Conservation (phyloP, 805 yeast genomes). For the Candida tammaniensis region DNA sequence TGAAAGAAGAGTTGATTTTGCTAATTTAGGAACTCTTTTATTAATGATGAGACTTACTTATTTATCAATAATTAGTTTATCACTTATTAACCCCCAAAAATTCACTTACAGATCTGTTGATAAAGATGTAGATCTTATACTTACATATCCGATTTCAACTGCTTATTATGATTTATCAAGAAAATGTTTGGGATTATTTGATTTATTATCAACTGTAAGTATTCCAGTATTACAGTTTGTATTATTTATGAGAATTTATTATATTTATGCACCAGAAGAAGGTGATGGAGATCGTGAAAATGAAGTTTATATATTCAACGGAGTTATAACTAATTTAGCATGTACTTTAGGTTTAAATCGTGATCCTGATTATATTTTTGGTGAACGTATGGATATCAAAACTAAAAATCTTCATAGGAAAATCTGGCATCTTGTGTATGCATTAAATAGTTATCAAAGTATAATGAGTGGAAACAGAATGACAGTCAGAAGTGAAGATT, state of each 20-base stretch:
- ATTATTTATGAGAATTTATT: conserved; percentile 50
- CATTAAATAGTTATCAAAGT: conserved; percentile 22
- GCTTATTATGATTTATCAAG: conserved; percentile 30
- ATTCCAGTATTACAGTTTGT: conserved; percentile 53
- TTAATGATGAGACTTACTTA: conserved; percentile 32
- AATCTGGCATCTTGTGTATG: conserved; percentile 29
- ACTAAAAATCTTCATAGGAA: conserved; percentile 27
- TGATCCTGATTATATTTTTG: conserved; percentile 54
- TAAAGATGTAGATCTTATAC: conserved; percentile 8
- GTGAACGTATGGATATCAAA: conserved; percentile 14
- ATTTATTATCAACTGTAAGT: conserved; percentile 35
- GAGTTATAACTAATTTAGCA: conserved; percentile 62
- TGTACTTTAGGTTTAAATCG: conserved; percentile 66
- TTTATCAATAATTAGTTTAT: conserved; percentile 30
- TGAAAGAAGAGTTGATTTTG: conserved; percentile 30
- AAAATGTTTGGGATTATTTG: conserved; percentile 33
- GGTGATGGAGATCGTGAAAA: conserved; percentile 61
- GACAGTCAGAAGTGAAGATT: conserved; percentile 22
- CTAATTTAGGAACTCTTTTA: conserved; percentile 30
- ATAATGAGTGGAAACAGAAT: conserved; percentile 29
- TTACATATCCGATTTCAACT: conserved; percentile 27
- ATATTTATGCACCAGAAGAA: conserved; percentile 48
- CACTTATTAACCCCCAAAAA: no score
- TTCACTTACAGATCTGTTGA: conserved; percentile 9
- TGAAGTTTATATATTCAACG: conserved; percentile 46